A percentile compares a stretch with the other conserved stretches of the same genome.
Evolutionary conservation across 2,329 filamentous ascomycete species (phyloP).

Genomic region (Pseudocercospora fuligena): DNA sequence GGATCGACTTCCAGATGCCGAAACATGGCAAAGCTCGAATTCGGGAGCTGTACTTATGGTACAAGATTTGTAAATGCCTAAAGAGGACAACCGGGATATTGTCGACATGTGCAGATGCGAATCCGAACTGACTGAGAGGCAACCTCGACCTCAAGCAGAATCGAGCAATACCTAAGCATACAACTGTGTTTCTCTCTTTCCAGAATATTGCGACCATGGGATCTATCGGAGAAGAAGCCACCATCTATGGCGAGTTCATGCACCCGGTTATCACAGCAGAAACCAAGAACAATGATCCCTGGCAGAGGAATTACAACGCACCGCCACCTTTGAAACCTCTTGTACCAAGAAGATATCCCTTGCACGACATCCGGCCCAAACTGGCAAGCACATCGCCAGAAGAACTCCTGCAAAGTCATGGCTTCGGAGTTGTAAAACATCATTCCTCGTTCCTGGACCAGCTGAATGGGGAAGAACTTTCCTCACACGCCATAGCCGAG

Average conservation of each 20-base stretch:
- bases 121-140: too few relatives aligned
- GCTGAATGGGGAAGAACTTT: conserved; percentile 2
- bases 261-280: conserved; percentile 10
- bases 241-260: conserved; percentile 7
- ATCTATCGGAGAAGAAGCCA: conserved; percentile 2
- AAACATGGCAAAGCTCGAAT: background rate
- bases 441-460: conserved; percentile 8
- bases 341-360: conserved; percentile 10
- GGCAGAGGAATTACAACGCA: conserved; percentile 17
- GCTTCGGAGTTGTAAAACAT: conserved; percentile 15
- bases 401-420: conserved; percentile 12
- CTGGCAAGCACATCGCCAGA: background rate
- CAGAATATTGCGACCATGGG: background rate
- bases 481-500: conserved; percentile 7
- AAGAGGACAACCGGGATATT: background rate
- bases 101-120: background rate
- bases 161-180: background rate
- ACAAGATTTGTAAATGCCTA: background rate
- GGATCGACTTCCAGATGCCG: background rate
- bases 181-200: background rate
- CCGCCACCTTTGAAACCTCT: conserved; percentile 4
- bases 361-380: conserved; percentile 11
- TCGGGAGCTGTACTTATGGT: background rate
- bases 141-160: background rate
- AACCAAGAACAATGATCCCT: conserved; percentile 13